Conservation (phyloP, 345 rosid genomes). For the Jatropha curcas region DNA sequence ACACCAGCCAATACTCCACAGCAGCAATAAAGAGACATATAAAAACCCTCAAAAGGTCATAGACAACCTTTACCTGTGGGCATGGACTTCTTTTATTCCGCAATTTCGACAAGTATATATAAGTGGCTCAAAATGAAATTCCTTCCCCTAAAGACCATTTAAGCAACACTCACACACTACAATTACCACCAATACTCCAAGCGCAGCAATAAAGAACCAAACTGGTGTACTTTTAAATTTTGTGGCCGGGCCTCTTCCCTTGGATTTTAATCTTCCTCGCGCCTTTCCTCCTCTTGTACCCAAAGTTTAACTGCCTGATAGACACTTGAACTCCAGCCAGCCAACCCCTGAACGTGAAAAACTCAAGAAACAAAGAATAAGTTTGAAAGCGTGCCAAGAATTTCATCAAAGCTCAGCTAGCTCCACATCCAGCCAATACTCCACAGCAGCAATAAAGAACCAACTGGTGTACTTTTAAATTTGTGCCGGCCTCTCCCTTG, state of each 20-base stretch:
- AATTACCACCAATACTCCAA: conserved; percentile 32
- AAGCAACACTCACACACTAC: no score
- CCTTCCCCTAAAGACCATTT: no score
- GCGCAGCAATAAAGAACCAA: conserved; percentile 21
- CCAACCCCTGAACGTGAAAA: no score
- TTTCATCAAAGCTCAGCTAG: no score
- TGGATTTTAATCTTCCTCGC: conserved; percentile 40
- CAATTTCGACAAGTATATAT: no score
- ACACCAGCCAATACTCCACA: conserved; percentile 35
- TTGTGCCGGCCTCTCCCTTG: conserved; percentile 50
- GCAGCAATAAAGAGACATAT: conserved; percentile 22
- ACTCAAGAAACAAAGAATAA: no score
- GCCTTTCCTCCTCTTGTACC: conserved; percentile 33
- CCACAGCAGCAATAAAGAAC: conserved; percentile 57
- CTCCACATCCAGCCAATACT: conserved; percentile 66
- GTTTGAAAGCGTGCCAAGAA: no score
- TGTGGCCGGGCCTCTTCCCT: conserved; percentile 26
- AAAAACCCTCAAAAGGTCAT: no score
- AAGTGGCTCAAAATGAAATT: no score
- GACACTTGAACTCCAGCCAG: conserved; percentile 39
- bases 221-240: conserved; percentile 25
- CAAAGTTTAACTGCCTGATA: conserved; percentile 38
- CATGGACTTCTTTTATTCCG: no score
- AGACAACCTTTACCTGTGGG: no score
- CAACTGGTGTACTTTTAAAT: conserved; percentile 46